Percentiles rank a stretch among this genome's conserved stretches.
Conservation (phyloP, 768 basidiomycete genomes). For the Rhizopogon vesiculosus region DNA sequence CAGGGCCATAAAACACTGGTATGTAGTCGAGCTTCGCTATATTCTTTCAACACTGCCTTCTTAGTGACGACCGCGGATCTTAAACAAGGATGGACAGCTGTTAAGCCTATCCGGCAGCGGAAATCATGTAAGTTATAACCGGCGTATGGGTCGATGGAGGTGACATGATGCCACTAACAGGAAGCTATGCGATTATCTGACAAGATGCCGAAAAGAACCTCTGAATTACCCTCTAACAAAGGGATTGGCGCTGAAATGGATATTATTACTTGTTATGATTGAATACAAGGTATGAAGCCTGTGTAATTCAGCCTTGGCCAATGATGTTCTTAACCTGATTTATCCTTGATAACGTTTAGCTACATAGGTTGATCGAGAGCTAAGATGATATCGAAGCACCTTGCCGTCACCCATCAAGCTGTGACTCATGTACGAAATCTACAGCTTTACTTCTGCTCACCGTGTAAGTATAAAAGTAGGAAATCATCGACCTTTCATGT, state of each 20-base stretch:
- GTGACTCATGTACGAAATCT: too few species aligned
- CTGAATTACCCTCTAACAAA: not conserved
- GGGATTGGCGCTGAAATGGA: not conserved
- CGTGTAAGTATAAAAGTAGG: too few species aligned
- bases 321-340: not conserved
- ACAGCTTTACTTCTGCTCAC: too few species aligned
- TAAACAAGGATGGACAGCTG: slow-evolving; percentile 51
- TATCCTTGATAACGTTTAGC: not conserved
- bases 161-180: not conserved
- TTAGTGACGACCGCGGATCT: slow-evolving; percentile 39
- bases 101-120: slow-evolving; percentile 63
- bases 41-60: not conserved
- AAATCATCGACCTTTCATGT: not conserved
- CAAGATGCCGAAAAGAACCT: too few species aligned
- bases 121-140: slow-evolving; percentile 52
- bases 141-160: not conserved
- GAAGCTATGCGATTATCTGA: not conserved
- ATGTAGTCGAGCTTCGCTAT: slow-evolving; percentile 13
- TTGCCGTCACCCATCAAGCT: too few species aligned
- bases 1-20: slow-evolving; percentile 73
- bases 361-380: too few species aligned
- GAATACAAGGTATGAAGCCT: not conserved
- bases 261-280: not conserved
- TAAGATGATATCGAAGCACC: too few species aligned
- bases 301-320: not conserved